Evolutionary conservation across 306 rosid genomes (phyloP).

Genomic region (Acacia confusa): DNA sequence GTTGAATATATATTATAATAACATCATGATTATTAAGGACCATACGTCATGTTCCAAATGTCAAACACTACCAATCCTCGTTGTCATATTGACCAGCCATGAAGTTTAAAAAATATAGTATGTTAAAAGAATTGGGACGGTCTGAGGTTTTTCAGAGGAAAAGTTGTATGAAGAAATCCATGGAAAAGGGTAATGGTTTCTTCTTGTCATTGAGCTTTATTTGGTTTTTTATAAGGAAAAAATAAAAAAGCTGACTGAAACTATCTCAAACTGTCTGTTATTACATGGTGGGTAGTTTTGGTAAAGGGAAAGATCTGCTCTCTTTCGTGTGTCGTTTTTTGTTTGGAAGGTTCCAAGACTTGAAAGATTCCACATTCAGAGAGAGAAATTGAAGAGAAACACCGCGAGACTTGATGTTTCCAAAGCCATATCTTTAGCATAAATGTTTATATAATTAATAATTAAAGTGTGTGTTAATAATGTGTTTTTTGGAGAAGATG

Average conservation of each 20-base stretch:
- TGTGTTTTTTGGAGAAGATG: conserved; percentile 20
- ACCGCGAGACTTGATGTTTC: conserved; percentile 8
- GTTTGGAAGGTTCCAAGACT: conserved; percentile 76
- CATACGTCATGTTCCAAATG: conserved; percentile 49
- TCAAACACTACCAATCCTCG: conserved; percentile 29
- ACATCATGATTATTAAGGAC: neutral
- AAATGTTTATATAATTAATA: neutral
- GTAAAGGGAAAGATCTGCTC: conserved; percentile 45
- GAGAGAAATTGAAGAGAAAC: neutral
- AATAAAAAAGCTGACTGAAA: conserved; percentile 46
- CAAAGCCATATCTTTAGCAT: neutral
- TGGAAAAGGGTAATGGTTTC: conserved; percentile 44
- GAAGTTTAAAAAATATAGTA: conserved; percentile 25
- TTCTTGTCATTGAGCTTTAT: conserved; percentile 49
- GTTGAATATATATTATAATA: neutral
- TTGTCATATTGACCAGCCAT: conserved; percentile 30
- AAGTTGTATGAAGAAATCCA: conserved; percentile 55
- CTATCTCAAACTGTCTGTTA: conserved; percentile 54
- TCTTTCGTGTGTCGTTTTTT: conserved; percentile 54
- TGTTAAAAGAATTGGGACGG: neutral
- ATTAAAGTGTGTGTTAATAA: neutral
- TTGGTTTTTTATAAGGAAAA: conserved; percentile 23
- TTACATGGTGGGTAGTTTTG: conserved; percentile 58
- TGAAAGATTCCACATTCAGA: conserved; percentile 44
- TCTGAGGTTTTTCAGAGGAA: conserved; percentile 37